Base-by-base conservation (phyloP, 441 rosid species). In the Jatropha multifida region DNA sequence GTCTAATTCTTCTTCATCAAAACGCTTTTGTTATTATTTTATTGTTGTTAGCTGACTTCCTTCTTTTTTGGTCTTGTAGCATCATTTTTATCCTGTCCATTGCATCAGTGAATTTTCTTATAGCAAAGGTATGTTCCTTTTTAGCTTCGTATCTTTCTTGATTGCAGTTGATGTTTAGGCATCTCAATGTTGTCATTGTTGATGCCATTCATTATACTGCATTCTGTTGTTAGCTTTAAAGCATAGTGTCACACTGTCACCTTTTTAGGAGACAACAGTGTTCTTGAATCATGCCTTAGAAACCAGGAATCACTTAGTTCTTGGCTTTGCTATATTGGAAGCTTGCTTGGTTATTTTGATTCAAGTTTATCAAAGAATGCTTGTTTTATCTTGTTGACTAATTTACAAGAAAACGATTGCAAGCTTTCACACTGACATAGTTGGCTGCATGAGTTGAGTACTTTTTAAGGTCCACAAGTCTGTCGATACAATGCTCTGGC, bases 31-130 rank as follows among this genome's bases (percentile, higher is more conserved):
- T 56, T 59, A 14, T 44, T 13, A 3, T 44, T 65, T 76, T 74
- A 44, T 23, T 78, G 80, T 71, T 27, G 44, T 69, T 42, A 14
- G 13, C 67, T 82, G 71, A 77, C 62, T n/a, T 12, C 49, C 12
- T 74, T 78, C 40, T 64, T 58, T 15, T 56, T 49, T 55, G 46
- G 46, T 71, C 72, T 70, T 81, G 65, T 80, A 95, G 98, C 81
- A 76, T 86, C 55, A 5, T 90, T 44, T 92, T 86, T 80, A 85
- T 95, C 83, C 73, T 95, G 46, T 71, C 80, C 32, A 92, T 93
- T 66, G 93, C 94, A 37, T 78, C 88, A 2, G 84, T 84, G 5
- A 93, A 95, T 79, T 95, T 82, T 83, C 74, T 95, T 74, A 86
- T 95, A 15, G 92, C 87, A 58, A 95, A 90, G 99, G 99, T 93